A percentile compares a stretch with the other conserved stretches of the same genome.
Conservation (phyloP, 2,329 filamentous ascomycete genomes). For the Colletotrichum eleusines region DNA sequence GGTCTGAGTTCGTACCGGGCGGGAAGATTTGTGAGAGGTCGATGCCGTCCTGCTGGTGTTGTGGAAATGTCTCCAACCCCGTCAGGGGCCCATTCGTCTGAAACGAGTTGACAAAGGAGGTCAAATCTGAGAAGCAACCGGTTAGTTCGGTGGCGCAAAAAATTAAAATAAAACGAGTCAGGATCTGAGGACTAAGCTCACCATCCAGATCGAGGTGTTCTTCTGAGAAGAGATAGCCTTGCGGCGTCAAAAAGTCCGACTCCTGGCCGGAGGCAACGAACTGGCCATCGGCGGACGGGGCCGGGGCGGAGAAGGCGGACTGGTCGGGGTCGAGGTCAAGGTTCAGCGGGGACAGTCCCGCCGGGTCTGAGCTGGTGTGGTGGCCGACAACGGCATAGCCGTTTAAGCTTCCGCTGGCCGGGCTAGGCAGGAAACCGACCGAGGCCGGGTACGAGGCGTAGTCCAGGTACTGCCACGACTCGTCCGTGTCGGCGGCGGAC, state of each 20-base stretch:
- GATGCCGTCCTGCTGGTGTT: constrained; percentile 49
- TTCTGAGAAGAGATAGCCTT: constrained; percentile 55
- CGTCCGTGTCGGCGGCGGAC: constrained; percentile 55
- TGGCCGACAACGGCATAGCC: constrained; percentile 63
- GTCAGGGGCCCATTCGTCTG: constrained; percentile 46
- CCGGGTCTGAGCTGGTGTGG: constrained; percentile 48
- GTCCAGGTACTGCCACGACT: constrained; percentile 60
- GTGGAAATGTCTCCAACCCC: constrained; percentile 42
- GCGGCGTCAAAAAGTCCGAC: constrained; percentile 53
- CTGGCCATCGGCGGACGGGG: constrained; percentile 47
- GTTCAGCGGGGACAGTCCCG: constrained; percentile 57
- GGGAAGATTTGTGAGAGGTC: constrained; percentile 52
- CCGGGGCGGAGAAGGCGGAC: constrained; percentile 49
- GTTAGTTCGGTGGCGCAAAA: neutral
- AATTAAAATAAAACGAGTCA: too few species aligned
- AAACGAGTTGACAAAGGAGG: constrained; percentile 50
- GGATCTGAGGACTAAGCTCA: constrained; percentile 43
- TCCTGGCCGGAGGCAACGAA: constrained; percentile 48
- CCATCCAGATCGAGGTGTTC: constrained; percentile 51
- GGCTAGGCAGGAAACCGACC: constrained; percentile 62
- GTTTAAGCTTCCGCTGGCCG: constrained; percentile 63
- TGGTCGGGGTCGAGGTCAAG: constrained; percentile 57
- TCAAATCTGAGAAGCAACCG: constrained; percentile 18
- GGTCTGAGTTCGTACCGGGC: constrained; percentile 49
- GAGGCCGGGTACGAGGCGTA: constrained; percentile 53